phyloP scores from a whole-genome alignment of 495 filamentous ascomycete genomes.

The Polyplosphaeria fusca region DNA sequence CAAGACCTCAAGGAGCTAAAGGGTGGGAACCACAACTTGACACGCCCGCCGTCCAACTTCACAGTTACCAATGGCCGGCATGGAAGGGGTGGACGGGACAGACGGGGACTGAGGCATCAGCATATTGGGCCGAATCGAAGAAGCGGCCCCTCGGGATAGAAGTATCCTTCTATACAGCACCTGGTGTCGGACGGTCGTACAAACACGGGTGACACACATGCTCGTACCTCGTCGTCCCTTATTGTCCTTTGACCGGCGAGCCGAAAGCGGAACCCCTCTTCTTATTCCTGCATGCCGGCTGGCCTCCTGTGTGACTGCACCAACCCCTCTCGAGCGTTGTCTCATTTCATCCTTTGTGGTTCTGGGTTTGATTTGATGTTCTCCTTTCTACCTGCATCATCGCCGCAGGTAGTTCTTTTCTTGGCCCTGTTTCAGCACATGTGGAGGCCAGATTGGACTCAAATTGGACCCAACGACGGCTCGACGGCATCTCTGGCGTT shows the following conservation, averaged over 20 bases:
- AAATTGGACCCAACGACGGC: not conserved
- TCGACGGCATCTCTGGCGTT: conserved; percentile 10
- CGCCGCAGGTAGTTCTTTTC: not conserved
- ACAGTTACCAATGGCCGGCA: conserved; percentile 8
- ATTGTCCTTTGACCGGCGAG: conserved; percentile 8
- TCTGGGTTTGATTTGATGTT: not conserved
- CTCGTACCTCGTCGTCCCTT: not conserved
- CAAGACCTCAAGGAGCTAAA: conserved; percentile 34
- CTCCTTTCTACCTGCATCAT: no score
- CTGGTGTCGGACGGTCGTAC: not conserved
- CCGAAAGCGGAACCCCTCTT: conserved; percentile 1
- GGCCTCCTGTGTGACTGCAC: conserved; percentile 21
- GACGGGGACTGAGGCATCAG: conserved; percentile 9
- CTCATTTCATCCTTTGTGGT: not conserved
- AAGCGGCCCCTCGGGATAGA: not conserved
- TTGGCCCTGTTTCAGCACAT: not conserved
- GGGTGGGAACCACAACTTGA: conserved; percentile 30
- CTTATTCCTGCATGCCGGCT: conserved; percentile 10
- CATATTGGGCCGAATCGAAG: conserved; percentile 1
- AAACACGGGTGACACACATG: not conserved
- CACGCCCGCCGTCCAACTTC: conserved; percentile 20
- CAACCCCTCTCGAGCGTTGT: not conserved
- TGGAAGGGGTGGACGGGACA: not conserved
- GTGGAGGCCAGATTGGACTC: conserved; percentile 15
- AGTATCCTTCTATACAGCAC: not conserved